Evolutionary conservation across 169 alveolate species (phyloP), one percentile per base, ranked within the genome.

Genomic region (Plasmodium vinckei): DNA sequence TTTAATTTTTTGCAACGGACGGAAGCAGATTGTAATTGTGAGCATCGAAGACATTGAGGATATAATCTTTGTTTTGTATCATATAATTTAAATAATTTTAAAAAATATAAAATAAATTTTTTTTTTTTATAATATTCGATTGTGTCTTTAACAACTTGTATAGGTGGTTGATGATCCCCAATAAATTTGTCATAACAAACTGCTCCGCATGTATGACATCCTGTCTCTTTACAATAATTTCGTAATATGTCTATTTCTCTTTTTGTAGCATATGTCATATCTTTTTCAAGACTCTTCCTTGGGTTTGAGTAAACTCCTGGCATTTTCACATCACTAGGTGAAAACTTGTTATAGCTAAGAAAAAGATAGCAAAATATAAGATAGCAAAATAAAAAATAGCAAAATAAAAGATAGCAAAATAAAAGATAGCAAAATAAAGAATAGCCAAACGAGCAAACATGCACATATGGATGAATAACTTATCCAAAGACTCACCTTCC

Each of bases 111-210:
- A 1, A 51, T 64, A 25, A 64, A 2, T 33, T 65, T 79, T 44
- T 27, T 79, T 6, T 79, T 53, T 25, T 79, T 65, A 59, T 79
- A 79, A 15, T 79, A 79, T 2, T 65, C 61, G 3, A 79, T 21
- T 72, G 54, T 65, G 15, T 79, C 89, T 42, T 79, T 79, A 12
- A 79, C 56, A 1, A 67, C 70, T 65, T 79, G 89, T 46, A 79
- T 69, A 42, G 89, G 89, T 21, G 89, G 89, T n/a, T 79, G 89
- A 25, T 79, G 89, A 39, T 79, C 89, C 6, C 89, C 89, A 27
- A 79, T 79, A 46, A 79, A 79, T 27, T 59, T 19, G 13, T 79
- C 82, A 53, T 64, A 60, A 46, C 89, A 79, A 4, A 51, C 39
- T 17, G 56, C 71, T 27, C 89, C 89, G n/a, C 89, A 79, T 53